These are phyloP conservation scores for Pyrus communis DNA, from an alignment of 306 rosid species.

Conservation along the genomic window DNA sequence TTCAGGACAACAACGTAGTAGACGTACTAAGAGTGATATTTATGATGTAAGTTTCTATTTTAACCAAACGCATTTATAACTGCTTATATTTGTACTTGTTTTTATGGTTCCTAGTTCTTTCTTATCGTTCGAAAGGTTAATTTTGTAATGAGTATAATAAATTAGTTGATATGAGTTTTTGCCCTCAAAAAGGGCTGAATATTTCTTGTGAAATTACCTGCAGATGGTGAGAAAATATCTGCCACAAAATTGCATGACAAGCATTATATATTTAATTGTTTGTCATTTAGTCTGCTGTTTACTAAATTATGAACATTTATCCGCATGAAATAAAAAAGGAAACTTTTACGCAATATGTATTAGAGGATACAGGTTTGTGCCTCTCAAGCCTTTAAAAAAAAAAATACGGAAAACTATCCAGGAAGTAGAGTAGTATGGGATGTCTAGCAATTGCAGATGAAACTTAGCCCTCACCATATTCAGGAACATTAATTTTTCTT, in stretches of 20 bases:
- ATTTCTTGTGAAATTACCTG: not conserved
- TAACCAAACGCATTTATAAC: not conserved
- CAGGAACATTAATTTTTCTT: not conserved
- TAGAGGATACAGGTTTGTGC: not conserved
- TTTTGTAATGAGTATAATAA: not conserved
- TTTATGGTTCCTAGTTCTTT: not conserved
- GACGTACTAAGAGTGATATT: constrained; percentile 49
- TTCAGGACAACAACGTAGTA: constrained; percentile 30
- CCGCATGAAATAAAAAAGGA: not conserved
- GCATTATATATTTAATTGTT: not conserved
- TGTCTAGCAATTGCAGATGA: not conserved
- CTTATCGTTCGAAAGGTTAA: not conserved
- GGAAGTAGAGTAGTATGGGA: not conserved
- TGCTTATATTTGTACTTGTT: not conserved
- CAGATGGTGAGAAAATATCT: not conserved
- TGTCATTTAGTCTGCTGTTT: not conserved
- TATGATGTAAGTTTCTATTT: constrained; percentile 48
- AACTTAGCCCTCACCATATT: not conserved
- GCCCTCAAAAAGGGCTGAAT: not conserved
- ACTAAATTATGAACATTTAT: not conserved
- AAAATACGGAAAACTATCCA: not conserved
- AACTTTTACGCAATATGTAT: not conserved
- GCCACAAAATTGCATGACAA: not conserved
- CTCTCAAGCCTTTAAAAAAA: not conserved
- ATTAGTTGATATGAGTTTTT: not conserved